These are phyloP conservation scores for Sporothrix variecibatus DNA, from an alignment of 2,329 filamentous ascomycete species.

Conservation along the genomic window DNA sequence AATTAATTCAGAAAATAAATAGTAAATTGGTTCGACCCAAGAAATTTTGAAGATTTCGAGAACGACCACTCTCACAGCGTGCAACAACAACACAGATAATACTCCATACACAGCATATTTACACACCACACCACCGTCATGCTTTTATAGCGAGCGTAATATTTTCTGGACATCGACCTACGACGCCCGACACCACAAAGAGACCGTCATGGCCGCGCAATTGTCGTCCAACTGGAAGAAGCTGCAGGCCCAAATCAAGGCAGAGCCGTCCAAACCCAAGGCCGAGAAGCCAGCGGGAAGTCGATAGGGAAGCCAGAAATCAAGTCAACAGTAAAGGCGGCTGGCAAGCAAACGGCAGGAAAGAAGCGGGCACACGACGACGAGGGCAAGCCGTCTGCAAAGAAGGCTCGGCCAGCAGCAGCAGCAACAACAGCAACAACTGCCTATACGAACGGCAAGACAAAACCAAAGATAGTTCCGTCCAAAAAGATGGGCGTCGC, in stretches of 20 bases:
- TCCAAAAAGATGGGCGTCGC: constrained; percentile 54
- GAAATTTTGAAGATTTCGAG: constrained; percentile 1
- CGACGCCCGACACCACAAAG: background rate
- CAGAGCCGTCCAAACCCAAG: constrained; percentile 43
- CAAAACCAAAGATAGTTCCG: background rate
- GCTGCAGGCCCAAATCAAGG: constrained; percentile 64
- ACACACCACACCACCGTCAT: background rate
- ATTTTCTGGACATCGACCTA: background rate
- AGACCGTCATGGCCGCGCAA: constrained; percentile 45
- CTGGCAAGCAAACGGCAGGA: constrained; percentile 36
- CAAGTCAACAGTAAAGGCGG: constrained; percentile 37
- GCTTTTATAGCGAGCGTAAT: background rate
- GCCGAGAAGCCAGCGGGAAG: constrained; percentile 33
- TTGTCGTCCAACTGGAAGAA: constrained; percentile 77
- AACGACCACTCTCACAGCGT: background rate
- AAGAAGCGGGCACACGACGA: constrained; percentile 37
- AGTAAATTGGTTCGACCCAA: background rate
- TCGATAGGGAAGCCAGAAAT: constrained; percentile 13
- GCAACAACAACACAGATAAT: background rate
- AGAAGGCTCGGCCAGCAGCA: constrained; percentile 19
- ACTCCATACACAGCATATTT: background rate
- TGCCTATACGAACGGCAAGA: background rate
- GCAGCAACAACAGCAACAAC: background rate
- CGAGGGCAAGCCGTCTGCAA: constrained; percentile 38
- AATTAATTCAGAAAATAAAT: constrained; percentile 16